phyloP scores from a whole-genome alignment of 1,284 basidiomycete species.

The Rhodofomes roseus region DNA sequence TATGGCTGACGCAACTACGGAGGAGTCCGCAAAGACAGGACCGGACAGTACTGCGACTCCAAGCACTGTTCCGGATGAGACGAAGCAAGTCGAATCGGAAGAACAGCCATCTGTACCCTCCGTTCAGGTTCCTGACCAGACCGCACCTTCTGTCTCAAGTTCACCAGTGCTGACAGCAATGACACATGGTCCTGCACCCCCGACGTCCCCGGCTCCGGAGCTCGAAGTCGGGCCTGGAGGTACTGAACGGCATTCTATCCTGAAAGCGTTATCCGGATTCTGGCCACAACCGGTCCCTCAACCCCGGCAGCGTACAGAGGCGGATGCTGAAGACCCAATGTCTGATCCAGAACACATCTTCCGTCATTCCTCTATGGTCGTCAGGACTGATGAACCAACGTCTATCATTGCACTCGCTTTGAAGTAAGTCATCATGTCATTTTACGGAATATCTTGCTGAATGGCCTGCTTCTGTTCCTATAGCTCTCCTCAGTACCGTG shows the following conservation, averaged over 20 bases:
- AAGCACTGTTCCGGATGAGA: neutral
- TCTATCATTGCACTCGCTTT: constrained; percentile 96
- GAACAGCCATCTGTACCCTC: neutral
- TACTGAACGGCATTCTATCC: constrained; percentile 70
- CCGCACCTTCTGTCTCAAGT: constrained; percentile 50
- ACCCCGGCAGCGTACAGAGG: constrained; percentile 39
- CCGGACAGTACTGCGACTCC: neutral
- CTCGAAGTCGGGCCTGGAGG: constrained; percentile 47
- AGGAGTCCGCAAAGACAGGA: neutral
- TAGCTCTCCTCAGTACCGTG: constrained; percentile 86
- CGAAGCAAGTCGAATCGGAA: neutral
- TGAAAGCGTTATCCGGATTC: constrained; percentile 84
- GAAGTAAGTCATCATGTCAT: constrained; percentile 49
- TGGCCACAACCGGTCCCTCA: constrained; percentile 61
- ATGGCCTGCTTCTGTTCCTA: neutral
- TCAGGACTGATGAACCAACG: constrained; percentile 96
- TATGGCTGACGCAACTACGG: neutral
- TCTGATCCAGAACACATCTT: constrained; percentile 90
- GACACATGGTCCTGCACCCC: constrained; percentile 33
- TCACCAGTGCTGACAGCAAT: constrained; percentile 35
- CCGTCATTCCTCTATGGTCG: constrained; percentile 91
- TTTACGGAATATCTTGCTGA: neutral
- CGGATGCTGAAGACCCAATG: constrained; percentile 63
- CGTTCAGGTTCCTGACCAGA: constrained; percentile 4
- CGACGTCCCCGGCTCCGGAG: constrained; percentile 54